Evolutionary conservation across 805 yeast genomes (phyloP).

Genomic region (Citeromyces nyonsensis): DNA sequence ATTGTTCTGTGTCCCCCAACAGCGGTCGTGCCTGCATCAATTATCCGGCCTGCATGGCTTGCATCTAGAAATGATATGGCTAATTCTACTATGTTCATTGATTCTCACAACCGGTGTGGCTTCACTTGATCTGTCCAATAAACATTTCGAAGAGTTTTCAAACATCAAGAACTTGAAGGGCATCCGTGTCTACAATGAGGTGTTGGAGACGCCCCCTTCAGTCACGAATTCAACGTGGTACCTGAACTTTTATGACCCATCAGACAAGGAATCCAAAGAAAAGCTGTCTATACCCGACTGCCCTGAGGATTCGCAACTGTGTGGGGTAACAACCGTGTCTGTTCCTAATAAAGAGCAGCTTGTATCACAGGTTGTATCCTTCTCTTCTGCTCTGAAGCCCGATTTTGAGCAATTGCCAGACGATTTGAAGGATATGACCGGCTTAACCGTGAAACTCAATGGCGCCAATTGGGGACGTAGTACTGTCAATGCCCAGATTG

Average conservation of each 20-base stretch:
- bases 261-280: conserved; percentile 15
- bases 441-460: conserved; percentile 21
- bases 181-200: conserved; percentile 14
- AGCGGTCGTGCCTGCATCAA: background rate
- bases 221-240: conserved; percentile 47
- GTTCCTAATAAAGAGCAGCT: conserved; percentile 31
- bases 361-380: conserved; percentile 48
- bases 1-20: background rate
- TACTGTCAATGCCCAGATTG: conserved; percentile 27
- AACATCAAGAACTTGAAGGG: conserved; percentile 34
- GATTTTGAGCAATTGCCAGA: conserved; percentile 9
- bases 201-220: conserved; percentile 69
- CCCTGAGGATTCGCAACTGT: conserved; percentile 57
- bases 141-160: conserved; percentile 16
- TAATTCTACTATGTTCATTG: background rate
- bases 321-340: conserved; percentile 51
- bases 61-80: background rate
- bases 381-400: conserved; percentile 24
- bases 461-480: conserved; percentile 64
- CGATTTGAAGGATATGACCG: conserved; percentile 13
- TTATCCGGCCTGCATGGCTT: too few relatives aligned
- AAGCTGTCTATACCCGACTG: conserved; percentile 30
- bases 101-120: background rate
- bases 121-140: conserved; percentile 11
- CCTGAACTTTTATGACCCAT: conserved; percentile 51